Percentiles rank a stretch among this genome's conserved stretches.
Evolutionary conservation across 306 rosid genomes (phyloP).

Genomic region (Malus domestica): DNA sequence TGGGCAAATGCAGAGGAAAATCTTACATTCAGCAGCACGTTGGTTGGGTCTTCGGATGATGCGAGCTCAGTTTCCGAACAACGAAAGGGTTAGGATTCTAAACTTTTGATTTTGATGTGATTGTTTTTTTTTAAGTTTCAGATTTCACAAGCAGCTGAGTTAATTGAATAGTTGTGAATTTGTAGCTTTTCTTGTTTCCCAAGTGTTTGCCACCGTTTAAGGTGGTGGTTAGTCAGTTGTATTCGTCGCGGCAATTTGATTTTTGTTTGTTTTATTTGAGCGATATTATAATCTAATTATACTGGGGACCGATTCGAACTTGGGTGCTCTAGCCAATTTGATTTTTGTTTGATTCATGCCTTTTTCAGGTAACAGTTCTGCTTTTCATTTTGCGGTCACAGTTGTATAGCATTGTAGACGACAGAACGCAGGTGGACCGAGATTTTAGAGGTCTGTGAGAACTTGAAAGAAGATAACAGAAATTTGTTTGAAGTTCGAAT

Average conservation of each 20-base stretch:
- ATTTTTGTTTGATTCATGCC: constrained; percentile 1
- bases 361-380: constrained; percentile 40
- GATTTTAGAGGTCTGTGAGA: constrained; percentile 65
- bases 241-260: not conserved
- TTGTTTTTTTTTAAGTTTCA: not conserved
- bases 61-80: constrained; percentile 81
- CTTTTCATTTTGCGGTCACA: too few relatives aligned
- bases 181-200: not conserved
- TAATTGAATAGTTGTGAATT: not conserved
- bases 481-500: not conserved
- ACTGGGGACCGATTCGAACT: too few relatives aligned
- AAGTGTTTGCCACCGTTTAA: not conserved
- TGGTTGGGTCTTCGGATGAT: constrained; percentile 80
- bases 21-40: constrained; percentile 70
- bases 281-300: too few relatives aligned
- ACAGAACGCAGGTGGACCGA: constrained; percentile 85
- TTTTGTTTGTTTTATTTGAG: not conserved
- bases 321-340: too few relatives aligned
- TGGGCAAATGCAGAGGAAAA: constrained; percentile 48
- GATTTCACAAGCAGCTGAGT: not conserved
- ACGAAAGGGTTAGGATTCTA: constrained; percentile 39
- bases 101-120: not conserved
- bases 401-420: constrained; percentile 80
- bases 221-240: not conserved
- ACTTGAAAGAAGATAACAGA: not conserved